Evolutionary conservation across 2,329 filamentous ascomycete species (phyloP), one percentile per base, ranked within the genome.

Genomic region (Cladosporium phlei): DNA sequence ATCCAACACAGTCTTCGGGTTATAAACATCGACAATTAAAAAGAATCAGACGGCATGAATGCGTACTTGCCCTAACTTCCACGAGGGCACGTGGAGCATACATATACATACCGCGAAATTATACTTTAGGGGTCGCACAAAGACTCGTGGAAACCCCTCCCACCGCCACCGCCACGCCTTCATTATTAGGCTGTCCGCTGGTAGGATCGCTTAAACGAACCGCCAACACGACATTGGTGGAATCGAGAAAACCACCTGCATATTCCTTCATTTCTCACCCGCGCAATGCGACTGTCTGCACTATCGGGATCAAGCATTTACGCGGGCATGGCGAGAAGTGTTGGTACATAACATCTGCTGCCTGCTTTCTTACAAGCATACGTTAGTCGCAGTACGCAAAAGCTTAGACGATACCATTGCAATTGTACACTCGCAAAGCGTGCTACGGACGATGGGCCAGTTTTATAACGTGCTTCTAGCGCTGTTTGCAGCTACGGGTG

Each of bases 401-500:
- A n/a, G n/a, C n/a, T n/a, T n/a, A n/a, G n/a, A n/a, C n/a, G n/a
- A n/a, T n/a, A n/a, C n/a, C n/a, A n/a, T n/a, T n/a, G n/a, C n/a
- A n/a, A n/a, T n/a, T n/a, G n/a, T n/a, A n/a, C n/a, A n/a, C n/a
- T n/a, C n/a, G n/a, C n/a, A n/a, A n/a, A n/a, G n/a, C n/a, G n/a
- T n/a, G n/a, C n/a, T n/a, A n/a, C 22, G 16, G 11, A 37, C 19
- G 9, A 51, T 51, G 48, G 48, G 48, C 16, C 19, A 22, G 17
- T 30, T 55, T 16, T 59, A 59, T 50, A 61, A 59, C 55, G 52
- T 61, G 16, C 50, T 59, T 33, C 50, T 61, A 12, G 56, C 57
- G 3, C 48, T 48, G 39, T 61, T 61, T 39, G 59, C 59, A 20
- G 59, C 53, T 25, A 59, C 56, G 25, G 59, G 58, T n/a, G n/a